These are phyloP conservation scores for Rutstroemia sp. DNA, from an alignment of 2,329 filamentous ascomycete species.

Conservation along the genomic window DNA sequence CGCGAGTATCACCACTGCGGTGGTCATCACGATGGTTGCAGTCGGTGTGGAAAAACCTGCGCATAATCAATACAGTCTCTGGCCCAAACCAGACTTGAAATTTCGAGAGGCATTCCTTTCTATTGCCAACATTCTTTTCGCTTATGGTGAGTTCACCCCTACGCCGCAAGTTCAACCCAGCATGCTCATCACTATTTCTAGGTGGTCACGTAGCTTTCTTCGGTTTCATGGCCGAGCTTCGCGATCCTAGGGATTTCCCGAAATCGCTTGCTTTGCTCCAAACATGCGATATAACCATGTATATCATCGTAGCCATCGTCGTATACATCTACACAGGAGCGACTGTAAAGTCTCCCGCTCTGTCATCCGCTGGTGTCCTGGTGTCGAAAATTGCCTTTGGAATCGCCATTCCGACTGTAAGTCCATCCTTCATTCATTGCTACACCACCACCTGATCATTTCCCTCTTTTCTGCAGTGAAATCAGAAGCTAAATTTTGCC, in stretches of 20 bases:
- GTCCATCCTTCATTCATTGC: not conserved
- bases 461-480: not conserved
- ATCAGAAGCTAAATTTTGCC: not conserved
- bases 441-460: not conserved
- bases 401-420: slow-evolving; percentile 53
- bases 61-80: slow-evolving; percentile 24
- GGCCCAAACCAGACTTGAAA: slow-evolving; percentile 17
- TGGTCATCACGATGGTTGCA: slow-evolving; percentile 49
- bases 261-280: slow-evolving; percentile 53
- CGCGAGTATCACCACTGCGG: slow-evolving; percentile 44
- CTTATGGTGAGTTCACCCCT: slow-evolving; percentile 35
- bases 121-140: slow-evolving; percentile 51
- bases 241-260: slow-evolving; percentile 45
- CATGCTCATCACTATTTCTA: not conserved
- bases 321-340: slow-evolving; percentile 61
- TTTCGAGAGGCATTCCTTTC: slow-evolving; percentile 40
- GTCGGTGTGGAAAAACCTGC: not conserved
- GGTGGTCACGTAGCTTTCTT: slow-evolving; percentile 53
- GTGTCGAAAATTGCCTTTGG: slow-evolving; percentile 60
- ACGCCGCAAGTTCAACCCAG: not conserved
- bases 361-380: slow-evolving; percentile 45
- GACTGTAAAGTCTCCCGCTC: slow-evolving; percentile 55
- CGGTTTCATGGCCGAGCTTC: slow-evolving; percentile 50
- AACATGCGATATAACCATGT: slow-evolving; percentile 50
- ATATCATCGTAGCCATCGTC: slow-evolving; percentile 41